Evolutionary conservation across 2,329 filamentous ascomycete species (phyloP), one percentile per base, ranked within the genome.

Genomic region (Diaporthe batatas): DNA sequence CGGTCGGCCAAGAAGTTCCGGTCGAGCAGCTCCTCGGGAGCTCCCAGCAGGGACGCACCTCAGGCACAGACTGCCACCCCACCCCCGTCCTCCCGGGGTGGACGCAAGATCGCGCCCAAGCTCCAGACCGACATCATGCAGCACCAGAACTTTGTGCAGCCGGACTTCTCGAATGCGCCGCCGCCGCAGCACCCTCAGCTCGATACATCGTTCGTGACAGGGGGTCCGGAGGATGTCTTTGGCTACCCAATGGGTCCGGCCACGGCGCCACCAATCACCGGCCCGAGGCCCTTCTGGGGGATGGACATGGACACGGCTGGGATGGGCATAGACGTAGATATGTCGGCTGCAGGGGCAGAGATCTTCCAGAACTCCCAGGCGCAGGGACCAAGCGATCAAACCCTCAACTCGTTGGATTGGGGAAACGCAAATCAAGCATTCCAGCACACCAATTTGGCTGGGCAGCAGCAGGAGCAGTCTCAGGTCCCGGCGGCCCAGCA

Each of bases 391-490:
- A 77, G 82, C 1, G 83, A 90, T 53, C 85, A 86, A 54, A 81
- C 85, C 36, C 85, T 86, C 74, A 86, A 83, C 54, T 87, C 89
- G 0, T 84, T 89, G 69, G 89, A 91, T 79, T 91, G 90, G 90
- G 85, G 85, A 62, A 85, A 84, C 75, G 83, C 86, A 25, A 86
- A 86, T 72, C 87, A 89, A 69, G 84, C 90, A 71, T 90, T 89
- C 76, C 89, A 87, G 75, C 85, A 87, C 42, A 81, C 83, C 5
- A 82, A 77, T 54, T 77, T 80, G 53, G 77, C 83, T 54, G 78
- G 78, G 3, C 79, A 79, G 29, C 77, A 79, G 29, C 77, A 78
- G 44, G 71, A 75, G 58, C 70, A 74, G 36, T 65, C 70, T 10
- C 74, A 74, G 32, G 73, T 74, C 47, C 76, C 76, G 44, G 75